Base-by-base conservation (phyloP, 164 flowering plant species). In the Cinnamomum micranthum region DNA sequence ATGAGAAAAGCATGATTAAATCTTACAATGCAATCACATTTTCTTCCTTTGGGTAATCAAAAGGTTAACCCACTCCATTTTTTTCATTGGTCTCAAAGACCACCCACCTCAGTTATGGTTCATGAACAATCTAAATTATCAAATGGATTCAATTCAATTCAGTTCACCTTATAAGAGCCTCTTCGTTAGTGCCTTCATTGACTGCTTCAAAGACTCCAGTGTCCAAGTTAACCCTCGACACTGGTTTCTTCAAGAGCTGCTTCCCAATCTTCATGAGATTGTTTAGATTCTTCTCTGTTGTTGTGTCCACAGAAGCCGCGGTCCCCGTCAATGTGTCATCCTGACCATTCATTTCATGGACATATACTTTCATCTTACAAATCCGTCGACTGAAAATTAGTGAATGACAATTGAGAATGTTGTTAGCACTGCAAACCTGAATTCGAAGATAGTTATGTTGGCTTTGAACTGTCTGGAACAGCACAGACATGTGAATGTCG, bases 201-300 rank as follows among this genome's bases (percentile, higher is more conserved):
- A 68, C 31, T 17, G 78, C 78, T 64, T 77, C 76, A 41, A 22
- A 74, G 23, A 35, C 20, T 7, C 80, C 80, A n/a, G 80, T 77
- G 11, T 75, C 75, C 73, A 77, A 60, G 51, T 80, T 80, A 27
- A 80, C 77, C 70, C 68, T 74, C 1, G 82, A 58, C 50, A 77
- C 77, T 0, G 70, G 76, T 33, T 75, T 77, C 74, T 80, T 33
- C 66, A 80, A 60, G 23, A 80, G 71, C 51, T 13, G 62, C 25
- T 74, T 78, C 2, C 82, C 82, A 24, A 77, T 55, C 59, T 62
- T 77, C 58, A 74, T 76, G 28, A 80, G 80, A 41, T 71, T 63
- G 22, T 77, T 71, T 41, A 77, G 14, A 64, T 71, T 77, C 47
- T 77, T 70, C 35, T 71, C 51, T 6, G 78, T 75, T 2, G 80